Conservation (phyloP, 495 filamentous ascomycete species). For the Staphylotrichum longicolle region DNA sequence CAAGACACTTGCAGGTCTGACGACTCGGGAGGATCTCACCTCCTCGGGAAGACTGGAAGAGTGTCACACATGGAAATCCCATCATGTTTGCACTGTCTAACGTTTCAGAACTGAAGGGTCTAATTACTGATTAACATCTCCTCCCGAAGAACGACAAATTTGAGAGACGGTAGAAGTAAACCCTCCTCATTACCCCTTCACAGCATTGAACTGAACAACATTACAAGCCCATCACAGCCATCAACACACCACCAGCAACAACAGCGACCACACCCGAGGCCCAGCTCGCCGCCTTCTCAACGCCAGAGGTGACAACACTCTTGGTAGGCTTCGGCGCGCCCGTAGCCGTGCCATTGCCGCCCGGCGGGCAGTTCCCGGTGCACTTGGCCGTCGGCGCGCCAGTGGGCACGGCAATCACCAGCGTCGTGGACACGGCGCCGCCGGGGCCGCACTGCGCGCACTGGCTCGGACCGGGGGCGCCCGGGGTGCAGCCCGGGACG, state of each 20-base stretch:
- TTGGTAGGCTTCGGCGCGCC: not conserved
- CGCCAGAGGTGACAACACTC: not conserved
- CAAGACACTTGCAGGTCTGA: too few relatives aligned
- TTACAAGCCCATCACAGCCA: conserved; percentile 5
- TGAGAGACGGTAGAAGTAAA: too few relatives aligned
- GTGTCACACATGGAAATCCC: too few relatives aligned
- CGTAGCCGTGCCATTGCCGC: not conserved
- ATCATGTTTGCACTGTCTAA: too few relatives aligned
- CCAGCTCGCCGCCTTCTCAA: not conserved
- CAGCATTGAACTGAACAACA: too few relatives aligned
- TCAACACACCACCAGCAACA: not conserved
- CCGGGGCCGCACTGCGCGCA: conserved; percentile 7
- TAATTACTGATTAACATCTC: too few relatives aligned
- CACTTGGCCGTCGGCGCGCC: not conserved
- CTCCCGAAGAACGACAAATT: too few relatives aligned
- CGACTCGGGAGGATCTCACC: too few relatives aligned
- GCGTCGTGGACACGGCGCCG: not conserved
- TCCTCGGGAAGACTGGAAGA: too few relatives aligned
- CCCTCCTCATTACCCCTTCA: too few relatives aligned
- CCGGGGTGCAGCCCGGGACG: conserved; percentile 10
- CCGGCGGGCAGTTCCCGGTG: not conserved
- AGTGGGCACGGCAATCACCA: not conserved
- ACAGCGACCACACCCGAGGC: not conserved
- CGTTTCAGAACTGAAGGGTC: too few relatives aligned
- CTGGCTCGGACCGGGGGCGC: not conserved